A percentile compares a stretch with the other conserved stretches of the same genome.
Conservation (phyloP, 2,329 filamentous ascomycete species). For the Aspergillus viridinutans region DNA sequence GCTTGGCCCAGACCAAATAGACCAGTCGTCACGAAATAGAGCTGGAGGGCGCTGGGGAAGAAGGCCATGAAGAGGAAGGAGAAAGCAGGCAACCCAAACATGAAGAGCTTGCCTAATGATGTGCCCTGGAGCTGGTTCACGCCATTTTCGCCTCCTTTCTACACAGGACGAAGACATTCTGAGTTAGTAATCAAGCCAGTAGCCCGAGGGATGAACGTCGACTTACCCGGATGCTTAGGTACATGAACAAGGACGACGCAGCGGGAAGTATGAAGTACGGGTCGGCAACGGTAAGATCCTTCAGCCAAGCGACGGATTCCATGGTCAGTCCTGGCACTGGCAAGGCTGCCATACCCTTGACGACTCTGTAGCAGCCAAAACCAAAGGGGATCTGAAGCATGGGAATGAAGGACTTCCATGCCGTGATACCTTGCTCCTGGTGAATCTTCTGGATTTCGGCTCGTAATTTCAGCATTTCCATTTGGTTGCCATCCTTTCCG, state of each 20-base stretch:
- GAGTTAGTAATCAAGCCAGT: background rate
- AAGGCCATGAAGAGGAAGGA: constrained; percentile 52
- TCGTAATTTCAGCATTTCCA: constrained; percentile 45
- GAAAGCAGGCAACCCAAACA: constrained; percentile 49
- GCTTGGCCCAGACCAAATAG: constrained; percentile 42
- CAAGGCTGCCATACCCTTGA: constrained; percentile 68
- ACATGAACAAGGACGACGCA: constrained; percentile 54
- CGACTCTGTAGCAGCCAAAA: constrained; percentile 73
- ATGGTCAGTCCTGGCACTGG: constrained; percentile 75
- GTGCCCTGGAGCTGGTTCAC: constrained; percentile 28
- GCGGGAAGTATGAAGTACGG: constrained; percentile 73
- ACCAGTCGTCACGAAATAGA: constrained; percentile 56
- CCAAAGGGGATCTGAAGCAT: constrained; percentile 66
- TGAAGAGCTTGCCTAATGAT: constrained; percentile 31
- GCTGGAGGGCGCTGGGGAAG: constrained; percentile 55
- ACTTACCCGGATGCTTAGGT: constrained; percentile 56
- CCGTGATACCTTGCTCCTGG: constrained; percentile 52
- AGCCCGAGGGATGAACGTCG: background rate
- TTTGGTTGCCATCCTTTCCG: constrained; percentile 43
- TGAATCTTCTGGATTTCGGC: constrained; percentile 51
- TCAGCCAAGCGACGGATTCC: constrained; percentile 73
- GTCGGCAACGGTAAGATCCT: constrained; percentile 70
- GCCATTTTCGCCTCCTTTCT: constrained; percentile 39
- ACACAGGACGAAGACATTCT: background rate
- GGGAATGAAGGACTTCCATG: constrained; percentile 50